Conservation (phyloP, 768 basidiomycete species). For the Boletus rubescentipes region DNA sequence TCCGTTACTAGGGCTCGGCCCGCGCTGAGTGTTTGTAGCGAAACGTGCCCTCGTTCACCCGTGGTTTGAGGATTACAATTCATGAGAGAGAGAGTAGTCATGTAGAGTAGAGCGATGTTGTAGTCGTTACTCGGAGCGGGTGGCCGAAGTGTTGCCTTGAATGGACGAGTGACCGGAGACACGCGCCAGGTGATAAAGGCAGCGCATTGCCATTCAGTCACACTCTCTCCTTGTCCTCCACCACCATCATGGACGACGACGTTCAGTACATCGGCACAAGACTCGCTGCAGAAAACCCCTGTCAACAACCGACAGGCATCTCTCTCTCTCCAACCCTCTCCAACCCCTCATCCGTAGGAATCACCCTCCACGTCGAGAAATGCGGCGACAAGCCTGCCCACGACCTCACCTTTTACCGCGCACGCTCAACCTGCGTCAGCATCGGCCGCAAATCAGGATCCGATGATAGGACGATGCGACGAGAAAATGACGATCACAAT, state of each 20-base stretch:
- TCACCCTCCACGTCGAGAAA: conserved; percentile 58
- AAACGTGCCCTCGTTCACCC: conserved; percentile 56
- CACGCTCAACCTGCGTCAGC: conserved; percentile 49
- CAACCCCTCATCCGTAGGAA: conserved; percentile 40
- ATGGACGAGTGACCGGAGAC: conserved; percentile 22
- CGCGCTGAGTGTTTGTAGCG: conserved; percentile 35
- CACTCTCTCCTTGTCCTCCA: conserved; percentile 13
- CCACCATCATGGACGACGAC: conserved; percentile 54
- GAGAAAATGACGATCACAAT: conserved; percentile 42
- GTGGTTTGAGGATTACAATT: conserved; percentile 51
- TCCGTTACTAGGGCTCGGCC: not conserved
- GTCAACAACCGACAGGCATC: conserved; percentile 42
- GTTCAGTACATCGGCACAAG: conserved; percentile 57
- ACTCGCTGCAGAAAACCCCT: conserved; percentile 29
- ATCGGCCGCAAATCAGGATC: conserved; percentile 67
- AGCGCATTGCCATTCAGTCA: conserved; percentile 34
- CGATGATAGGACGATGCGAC: conserved; percentile 39
- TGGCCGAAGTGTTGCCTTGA: conserved; percentile 26
- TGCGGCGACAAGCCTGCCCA: conserved; percentile 45
- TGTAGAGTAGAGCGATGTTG: not conserved
- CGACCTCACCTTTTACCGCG: conserved; percentile 51
- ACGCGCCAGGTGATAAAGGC: conserved; percentile 29
- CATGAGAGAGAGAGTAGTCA: conserved; percentile 17
- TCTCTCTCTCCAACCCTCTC: conserved; percentile 20
- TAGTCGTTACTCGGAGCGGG: not conserved